Evolutionary conservation across 73 alveolate species (phyloP).

Genomic region (Tetrahymena elliotti): DNA sequence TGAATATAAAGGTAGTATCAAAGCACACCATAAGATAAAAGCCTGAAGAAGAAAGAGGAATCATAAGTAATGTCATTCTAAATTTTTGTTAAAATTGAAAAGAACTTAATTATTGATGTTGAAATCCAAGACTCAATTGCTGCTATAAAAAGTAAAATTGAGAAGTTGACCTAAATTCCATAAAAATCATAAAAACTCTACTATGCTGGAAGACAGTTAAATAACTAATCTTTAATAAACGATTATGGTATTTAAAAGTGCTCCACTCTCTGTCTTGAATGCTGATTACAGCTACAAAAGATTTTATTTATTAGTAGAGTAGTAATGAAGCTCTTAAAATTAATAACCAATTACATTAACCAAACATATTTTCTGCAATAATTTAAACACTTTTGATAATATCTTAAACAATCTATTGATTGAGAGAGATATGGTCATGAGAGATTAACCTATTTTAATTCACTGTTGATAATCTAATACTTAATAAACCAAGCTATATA

Average conservation of each 20-base stretch:
- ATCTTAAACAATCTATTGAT: neutral
- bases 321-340: neutral
- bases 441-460: neutral
- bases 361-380: neutral
- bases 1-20: neutral
- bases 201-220: neutral
- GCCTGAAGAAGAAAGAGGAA: neutral
- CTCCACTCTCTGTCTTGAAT: neutral
- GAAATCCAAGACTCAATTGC: neutral
- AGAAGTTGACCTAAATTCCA: neutral
- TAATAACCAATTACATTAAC: neutral
- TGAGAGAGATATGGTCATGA: neutral
- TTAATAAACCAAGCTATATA: too few species aligned
- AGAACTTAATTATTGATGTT: neutral
- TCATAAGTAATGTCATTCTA: neutral
- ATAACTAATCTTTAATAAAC: neutral
- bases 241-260: neutral
- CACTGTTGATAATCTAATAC: neutral
- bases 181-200: neutral
- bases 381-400: neutral
- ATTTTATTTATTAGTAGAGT: neutral
- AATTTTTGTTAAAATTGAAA: neutral
- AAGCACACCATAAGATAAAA: neutral
- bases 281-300: neutral
- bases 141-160: neutral